Evolutionary conservation across 192 early-diverging fungal species (phyloP).

Genomic region (Entomortierella beljakovae): DNA sequence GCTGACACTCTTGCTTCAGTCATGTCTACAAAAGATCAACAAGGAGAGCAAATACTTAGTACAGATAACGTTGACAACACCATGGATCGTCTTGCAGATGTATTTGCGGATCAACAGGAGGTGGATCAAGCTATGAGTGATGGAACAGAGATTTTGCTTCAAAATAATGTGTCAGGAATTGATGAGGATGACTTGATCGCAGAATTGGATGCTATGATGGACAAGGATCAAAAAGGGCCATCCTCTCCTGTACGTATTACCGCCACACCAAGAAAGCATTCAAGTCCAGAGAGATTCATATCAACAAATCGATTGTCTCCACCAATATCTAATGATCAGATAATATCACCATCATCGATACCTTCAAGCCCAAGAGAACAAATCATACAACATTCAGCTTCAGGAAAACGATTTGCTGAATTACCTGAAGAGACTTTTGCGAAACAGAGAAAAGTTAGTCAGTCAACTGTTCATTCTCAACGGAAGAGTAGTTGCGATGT

Average conservation of each 20-base stretch:
- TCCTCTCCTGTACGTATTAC: neutral
- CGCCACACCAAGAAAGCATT: neutral
- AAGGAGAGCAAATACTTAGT: slow-evolving; percentile 52
- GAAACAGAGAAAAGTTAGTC: slow-evolving; percentile 48
- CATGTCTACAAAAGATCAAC: slow-evolving; percentile 43
- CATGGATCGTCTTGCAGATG: slow-evolving; percentile 70
- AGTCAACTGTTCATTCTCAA: slow-evolving; percentile 17
- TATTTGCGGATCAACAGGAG: slow-evolving; percentile 70
- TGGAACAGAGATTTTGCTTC: slow-evolving; percentile 41
- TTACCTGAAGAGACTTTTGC: slow-evolving; percentile 27
- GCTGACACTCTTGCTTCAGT: slow-evolving; percentile 64
- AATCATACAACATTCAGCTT: neutral
- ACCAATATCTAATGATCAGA: slow-evolving; percentile 1
- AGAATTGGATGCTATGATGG: slow-evolving; percentile 41
- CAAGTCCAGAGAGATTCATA: slow-evolving; percentile 7
- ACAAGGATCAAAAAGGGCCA: neutral
- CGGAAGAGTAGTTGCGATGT: neutral
- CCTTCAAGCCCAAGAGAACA: neutral
- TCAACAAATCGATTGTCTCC: slow-evolving; percentile 9
- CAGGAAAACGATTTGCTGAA: slow-evolving; percentile 43
- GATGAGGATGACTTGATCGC: slow-evolving; percentile 45
- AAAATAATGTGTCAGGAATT: slow-evolving; percentile 9
- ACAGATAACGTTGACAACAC: slow-evolving; percentile 65
- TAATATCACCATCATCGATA: neutral
- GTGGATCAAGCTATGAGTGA: slow-evolving; percentile 67